Evolutionary conservation across 2,329 filamentous ascomycete species (phyloP), one percentile per base, ranked within the genome.

Genomic region (Pseudomassariella vexata): DNA sequence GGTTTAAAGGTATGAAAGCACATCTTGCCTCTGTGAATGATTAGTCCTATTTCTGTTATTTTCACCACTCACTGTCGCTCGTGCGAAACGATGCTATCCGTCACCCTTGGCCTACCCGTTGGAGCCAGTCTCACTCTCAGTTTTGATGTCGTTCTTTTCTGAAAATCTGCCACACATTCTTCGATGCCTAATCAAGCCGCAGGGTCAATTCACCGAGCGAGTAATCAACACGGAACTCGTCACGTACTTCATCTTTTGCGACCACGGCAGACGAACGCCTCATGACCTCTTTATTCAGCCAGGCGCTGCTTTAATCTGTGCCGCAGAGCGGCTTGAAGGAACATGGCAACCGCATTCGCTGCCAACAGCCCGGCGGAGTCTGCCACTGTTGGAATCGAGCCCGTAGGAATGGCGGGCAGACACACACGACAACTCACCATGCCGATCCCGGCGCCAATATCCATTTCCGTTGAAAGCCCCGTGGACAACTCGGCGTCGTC

Each of bases 341-440:
- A 40, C 24, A 49, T 52, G 49, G 47, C 48, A 32, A 45, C 50
- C 30, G 46, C 57, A 40, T 58, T 57, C 43, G 58, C 53, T 36
- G 52, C 59, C 29, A 59, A 56, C 45, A 51, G 47, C 46, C 48
- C 56, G 25, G 47, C 53, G 36, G 57, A 49, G 28, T 42, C 48
- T 22, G 28, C 17, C 22, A 30, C 22, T 17, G 17, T 17, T 19
- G 26, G 28, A 7, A 24, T 29, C 6, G 25, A 27, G 21, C 18
- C 24, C 20, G 32, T 29, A 19, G 32, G 17, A 36, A 46, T 38
- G 33, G 41, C 30, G 41, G 40, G 28, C 39, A 42, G 36, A 41
- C 41, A 32, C 32, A 38, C 36, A 31, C 44, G 29, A 40, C 45
- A 21, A 42, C 47, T 30, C 45, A 41, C 28, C 47, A 46, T 28